Base-by-base conservation (phyloP, 257 asterid species). In the Eustoma russellianum region DNA sequence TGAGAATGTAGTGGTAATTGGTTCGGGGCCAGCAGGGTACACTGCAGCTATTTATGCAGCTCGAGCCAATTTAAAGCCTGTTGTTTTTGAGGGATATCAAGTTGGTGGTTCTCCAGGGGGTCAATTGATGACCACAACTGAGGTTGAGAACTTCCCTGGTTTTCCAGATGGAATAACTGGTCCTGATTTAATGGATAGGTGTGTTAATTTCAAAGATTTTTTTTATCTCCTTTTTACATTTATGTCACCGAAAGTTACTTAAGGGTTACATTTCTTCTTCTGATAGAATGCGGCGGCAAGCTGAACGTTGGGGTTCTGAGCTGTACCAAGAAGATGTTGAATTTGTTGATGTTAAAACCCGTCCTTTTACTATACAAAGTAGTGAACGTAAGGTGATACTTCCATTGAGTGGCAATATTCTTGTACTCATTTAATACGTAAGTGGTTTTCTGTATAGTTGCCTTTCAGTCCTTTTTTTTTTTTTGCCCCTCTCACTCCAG, bases 301-400 rank as follows among this genome's bases (percentile, higher is more conserved):
- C 98, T 57, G 96, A 86, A 70, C 92, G 95, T 46, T 86, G 98
- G 95, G 98, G 98, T 43, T 92, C 98, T 8, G 98, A 90, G 72
- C 71, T 90, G 62, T 64, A 69, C 77, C 98, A 81, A 73, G 98
- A 90, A 75, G 98, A 90, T 35, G 96, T 86, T 55, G 98, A 90
- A 64, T 78, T 77, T 45, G 28, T 90, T 55, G 98, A 90, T 80
- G 68, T 86, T 64, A 79, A 82, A 60, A 83, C 41, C 34, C 65
- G 79, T 0, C 98, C 98, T 57, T 90, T 90, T 71, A 77, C 86
- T 5, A 79, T 90, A 55, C 81, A 73, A 72, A 90, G 95, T 66
- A 83, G 95, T 53, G 98, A 90, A 14, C 96, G 89, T 64, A 79
- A 80, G 98, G 98, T 90, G 78, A 79, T 67, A 43, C 57, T 58